These are phyloP conservation scores for Aechmea fasciata DNA, from an alignment of 176 grass and related monocot species.

Conservation along the genomic window DNA sequence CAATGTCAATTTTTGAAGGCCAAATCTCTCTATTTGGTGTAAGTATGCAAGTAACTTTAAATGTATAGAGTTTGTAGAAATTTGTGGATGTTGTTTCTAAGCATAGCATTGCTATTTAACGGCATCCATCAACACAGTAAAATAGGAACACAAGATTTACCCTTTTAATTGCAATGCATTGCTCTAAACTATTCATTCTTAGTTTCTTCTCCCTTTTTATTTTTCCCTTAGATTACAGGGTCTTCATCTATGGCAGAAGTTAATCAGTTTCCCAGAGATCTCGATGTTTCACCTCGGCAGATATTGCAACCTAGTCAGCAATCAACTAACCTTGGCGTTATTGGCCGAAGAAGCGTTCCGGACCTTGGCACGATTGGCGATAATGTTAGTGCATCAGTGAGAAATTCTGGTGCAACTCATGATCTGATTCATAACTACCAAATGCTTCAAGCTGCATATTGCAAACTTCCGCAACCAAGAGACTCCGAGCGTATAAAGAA, in stretches of 20 bases:
- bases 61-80: too few relatives aligned
- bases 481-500: slow-evolving; percentile 76
- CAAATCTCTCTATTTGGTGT: too few relatives aligned
- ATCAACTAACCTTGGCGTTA: slow-evolving; percentile 66
- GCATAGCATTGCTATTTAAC: too few relatives aligned
- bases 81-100: too few relatives aligned
- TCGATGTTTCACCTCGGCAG: slow-evolving; percentile 67
- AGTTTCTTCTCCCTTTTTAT: too few relatives aligned
- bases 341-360: slow-evolving; percentile 80
- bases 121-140: too few relatives aligned
- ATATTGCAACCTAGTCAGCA: slow-evolving; percentile 64
- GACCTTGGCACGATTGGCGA: slow-evolving; percentile 88
- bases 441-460: slow-evolving; percentile 88
- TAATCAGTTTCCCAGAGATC: slow-evolving; percentile 55
- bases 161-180: too few relatives aligned
- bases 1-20: too few relatives aligned
- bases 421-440: slow-evolving; percentile 74
- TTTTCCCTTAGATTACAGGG: slow-evolving; percentile 24
- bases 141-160: too few relatives aligned
- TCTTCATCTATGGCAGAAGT: slow-evolving; percentile 48
- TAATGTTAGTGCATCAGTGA: slow-evolving; percentile 46
- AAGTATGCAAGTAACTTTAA: too few relatives aligned
- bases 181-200: too few relatives aligned
- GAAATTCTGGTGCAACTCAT: slow-evolving; percentile 36
- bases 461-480: slow-evolving; percentile 79